These are phyloP conservation scores for Solanum chiquidenum DNA, from an alignment of 257 asterid genomes.

Conservation along the genomic window DNA sequence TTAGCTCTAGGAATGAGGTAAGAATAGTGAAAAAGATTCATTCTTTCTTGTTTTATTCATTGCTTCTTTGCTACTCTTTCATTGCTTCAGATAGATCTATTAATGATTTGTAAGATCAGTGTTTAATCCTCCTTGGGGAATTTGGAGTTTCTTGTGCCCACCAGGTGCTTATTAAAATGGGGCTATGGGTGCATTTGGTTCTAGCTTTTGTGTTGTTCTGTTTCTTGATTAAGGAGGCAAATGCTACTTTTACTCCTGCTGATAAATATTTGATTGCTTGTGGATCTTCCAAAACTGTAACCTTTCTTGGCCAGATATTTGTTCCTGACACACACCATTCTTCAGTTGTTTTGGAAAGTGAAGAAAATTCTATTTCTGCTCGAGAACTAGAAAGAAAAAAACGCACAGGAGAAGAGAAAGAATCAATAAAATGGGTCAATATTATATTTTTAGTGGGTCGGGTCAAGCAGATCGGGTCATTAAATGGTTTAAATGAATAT, in stretches of 20 bases:
- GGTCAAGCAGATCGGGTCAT: too few relatives aligned
- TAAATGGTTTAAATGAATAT: too few relatives aligned
- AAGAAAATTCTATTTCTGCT: constrained; percentile 23
- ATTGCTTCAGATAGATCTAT: not conserved
- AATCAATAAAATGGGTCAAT: too few relatives aligned
- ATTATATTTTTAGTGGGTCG: too few relatives aligned
- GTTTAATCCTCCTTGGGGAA: not conserved
- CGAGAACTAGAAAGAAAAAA: too few relatives aligned
- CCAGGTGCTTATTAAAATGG: not conserved
- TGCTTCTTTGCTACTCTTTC: not conserved
- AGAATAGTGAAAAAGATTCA: not conserved
- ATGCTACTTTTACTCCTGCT: constrained; percentile 43
- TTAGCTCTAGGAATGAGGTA: not conserved
- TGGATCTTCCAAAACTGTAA: constrained; percentile 54
- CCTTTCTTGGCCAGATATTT: constrained; percentile 39
- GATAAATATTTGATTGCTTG: constrained; percentile 49
- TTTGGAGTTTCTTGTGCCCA: not conserved
- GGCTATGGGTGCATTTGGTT: constrained; percentile 25
- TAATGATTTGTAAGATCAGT: not conserved
- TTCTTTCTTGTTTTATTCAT: not conserved
- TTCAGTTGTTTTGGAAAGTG: constrained; percentile 29
- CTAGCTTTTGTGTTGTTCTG: constrained; percentile 19
- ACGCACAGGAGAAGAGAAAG: too few relatives aligned
- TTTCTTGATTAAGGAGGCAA: constrained; percentile 8
- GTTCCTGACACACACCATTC: constrained; percentile 39